Percentiles rank a stretch among this genome's conserved stretches.
Conservation (phyloP, 2,329 filamentous ascomycete genomes). For the Beauveria medogensis region DNA sequence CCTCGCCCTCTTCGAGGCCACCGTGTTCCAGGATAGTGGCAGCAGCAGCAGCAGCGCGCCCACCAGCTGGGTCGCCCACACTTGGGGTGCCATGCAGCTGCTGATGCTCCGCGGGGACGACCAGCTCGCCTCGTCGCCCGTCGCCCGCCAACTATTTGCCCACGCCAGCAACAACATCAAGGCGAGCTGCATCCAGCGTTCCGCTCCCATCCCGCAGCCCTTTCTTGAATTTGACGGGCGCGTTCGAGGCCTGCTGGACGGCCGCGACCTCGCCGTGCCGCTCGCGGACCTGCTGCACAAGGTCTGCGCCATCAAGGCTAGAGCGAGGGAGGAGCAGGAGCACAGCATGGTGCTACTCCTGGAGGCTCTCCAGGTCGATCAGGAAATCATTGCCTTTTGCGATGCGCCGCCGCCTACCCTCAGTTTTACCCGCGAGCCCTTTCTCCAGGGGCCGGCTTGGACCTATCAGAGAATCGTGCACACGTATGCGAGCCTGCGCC, state of each 20-base stretch:
- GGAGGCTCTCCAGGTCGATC: constrained; percentile 17
- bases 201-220: constrained; percentile 14
- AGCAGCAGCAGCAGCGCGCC: constrained; percentile 12
- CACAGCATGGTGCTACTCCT: constrained; percentile 5
- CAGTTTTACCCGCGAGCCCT: background rate
- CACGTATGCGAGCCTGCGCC: constrained; percentile 15
- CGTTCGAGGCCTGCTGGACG: constrained; percentile 12
- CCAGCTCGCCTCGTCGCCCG: constrained; percentile 16
- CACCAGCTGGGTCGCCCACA: constrained; percentile 20
- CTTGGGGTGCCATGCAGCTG: constrained; percentile 19
- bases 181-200: constrained; percentile 20
- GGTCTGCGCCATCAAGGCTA: constrained; percentile 15
- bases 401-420: background rate
- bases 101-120: constrained; percentile 17
- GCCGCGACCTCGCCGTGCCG: constrained; percentile 8
- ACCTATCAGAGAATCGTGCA: constrained; percentile 14
- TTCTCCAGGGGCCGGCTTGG: constrained; percentile 7
- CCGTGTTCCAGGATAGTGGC: constrained; percentile 15
- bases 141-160: constrained; percentile 17
- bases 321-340: background rate
- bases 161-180: constrained; percentile 22
- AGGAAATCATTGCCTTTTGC: constrained; percentile 9
- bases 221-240: constrained; percentile 15
- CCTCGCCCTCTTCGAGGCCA: constrained; percentile 21
- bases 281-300: constrained; percentile 9